phyloP scores from a whole-genome alignment of 2,329 filamentous ascomycete species.

The Dothideomycetidae sp. region DNA sequence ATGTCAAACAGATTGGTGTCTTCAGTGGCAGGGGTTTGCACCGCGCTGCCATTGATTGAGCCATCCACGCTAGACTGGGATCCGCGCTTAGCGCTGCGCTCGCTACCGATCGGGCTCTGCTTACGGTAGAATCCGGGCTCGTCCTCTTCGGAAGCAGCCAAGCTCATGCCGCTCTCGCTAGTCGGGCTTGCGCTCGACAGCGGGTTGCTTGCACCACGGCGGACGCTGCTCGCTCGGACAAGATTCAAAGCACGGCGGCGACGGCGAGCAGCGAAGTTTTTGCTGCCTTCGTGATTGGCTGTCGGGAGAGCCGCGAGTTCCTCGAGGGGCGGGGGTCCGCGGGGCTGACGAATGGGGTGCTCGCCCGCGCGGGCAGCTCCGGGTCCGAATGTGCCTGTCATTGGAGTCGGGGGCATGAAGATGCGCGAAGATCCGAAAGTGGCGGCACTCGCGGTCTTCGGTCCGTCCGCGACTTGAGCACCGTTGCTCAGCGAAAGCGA shows the following conservation, averaged over 20 bases:
- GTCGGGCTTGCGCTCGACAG: conserved; percentile 52
- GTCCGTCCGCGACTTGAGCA: conserved; percentile 40
- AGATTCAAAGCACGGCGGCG: conserved; percentile 86
- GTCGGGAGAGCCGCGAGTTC: conserved; percentile 84
- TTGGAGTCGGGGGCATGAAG: conserved; percentile 59
- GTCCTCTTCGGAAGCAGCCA: conserved; percentile 57
- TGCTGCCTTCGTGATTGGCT: conserved; percentile 81
- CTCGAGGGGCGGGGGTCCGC: conserved; percentile 79
- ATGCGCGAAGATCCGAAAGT: conserved; percentile 31
- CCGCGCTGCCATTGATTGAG: conserved; percentile 32
- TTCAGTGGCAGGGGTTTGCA: conserved; percentile 42
- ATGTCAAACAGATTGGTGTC: conserved; percentile 16
- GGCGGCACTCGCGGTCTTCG: conserved; percentile 52
- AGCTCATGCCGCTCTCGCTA: conserved; percentile 61
- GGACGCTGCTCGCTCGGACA: conserved; percentile 75
- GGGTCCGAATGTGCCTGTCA: conserved; percentile 78
- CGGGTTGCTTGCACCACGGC: conserved; percentile 55
- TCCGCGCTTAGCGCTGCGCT: conserved; percentile 25
- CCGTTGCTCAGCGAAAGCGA: conserved; percentile 50
- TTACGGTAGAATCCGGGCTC: conserved; percentile 50
- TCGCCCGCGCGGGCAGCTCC: conserved; percentile 88
- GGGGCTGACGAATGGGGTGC: conserved; percentile 84
- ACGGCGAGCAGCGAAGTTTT: conserved; percentile 91
- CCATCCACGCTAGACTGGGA: conserved; percentile 22
- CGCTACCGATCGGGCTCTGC: conserved; percentile 26